A percentile compares a stretch with the other conserved stretches of the same genome.
Evolutionary conservation across 2,329 filamentous ascomycete species (phyloP).

Genomic region (Hypoxylon sp.): DNA sequence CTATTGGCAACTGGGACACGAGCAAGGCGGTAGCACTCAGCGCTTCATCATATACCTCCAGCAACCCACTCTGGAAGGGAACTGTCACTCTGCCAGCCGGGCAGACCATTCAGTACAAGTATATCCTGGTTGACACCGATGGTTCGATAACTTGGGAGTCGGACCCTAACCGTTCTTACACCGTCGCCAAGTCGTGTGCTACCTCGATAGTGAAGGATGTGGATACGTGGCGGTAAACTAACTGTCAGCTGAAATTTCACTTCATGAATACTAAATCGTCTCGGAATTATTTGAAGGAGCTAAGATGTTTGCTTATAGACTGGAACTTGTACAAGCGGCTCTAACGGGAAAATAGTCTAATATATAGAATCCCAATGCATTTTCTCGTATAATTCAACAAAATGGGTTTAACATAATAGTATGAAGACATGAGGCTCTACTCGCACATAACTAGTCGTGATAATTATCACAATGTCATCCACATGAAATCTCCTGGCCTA

Average conservation of each 20-base stretch:
- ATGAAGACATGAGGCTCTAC: background rate
- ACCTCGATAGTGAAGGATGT: slow-evolving; percentile 48
- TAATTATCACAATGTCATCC: background rate
- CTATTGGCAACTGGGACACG: slow-evolving; percentile 75
- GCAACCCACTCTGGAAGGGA: slow-evolving; percentile 73
- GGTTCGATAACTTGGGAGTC: slow-evolving; percentile 75
- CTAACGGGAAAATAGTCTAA: background rate
- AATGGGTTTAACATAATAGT: background rate
- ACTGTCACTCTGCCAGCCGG: slow-evolving; percentile 70
- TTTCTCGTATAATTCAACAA: background rate
- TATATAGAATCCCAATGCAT: background rate
- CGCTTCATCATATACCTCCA: slow-evolving; percentile 70
- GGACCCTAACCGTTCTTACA: slow-evolving; percentile 66
- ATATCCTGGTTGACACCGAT: slow-evolving; percentile 70
- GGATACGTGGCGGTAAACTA: slow-evolving; percentile 55
- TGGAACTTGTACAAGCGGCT: background rate
- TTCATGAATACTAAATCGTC: background rate
- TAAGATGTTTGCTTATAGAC: background rate
- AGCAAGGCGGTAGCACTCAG: slow-evolving; percentile 68
- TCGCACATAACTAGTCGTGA: background rate
- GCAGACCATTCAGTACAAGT: slow-evolving; percentile 76
- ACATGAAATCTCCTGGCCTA: background rate
- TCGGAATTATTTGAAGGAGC: background rate
- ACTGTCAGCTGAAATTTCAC: background rate
- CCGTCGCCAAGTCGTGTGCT: slow-evolving; percentile 54